These are phyloP conservation scores for Lipomyces sp. DNA, from an alignment of 805 yeast species.

Conservation along the genomic window DNA sequence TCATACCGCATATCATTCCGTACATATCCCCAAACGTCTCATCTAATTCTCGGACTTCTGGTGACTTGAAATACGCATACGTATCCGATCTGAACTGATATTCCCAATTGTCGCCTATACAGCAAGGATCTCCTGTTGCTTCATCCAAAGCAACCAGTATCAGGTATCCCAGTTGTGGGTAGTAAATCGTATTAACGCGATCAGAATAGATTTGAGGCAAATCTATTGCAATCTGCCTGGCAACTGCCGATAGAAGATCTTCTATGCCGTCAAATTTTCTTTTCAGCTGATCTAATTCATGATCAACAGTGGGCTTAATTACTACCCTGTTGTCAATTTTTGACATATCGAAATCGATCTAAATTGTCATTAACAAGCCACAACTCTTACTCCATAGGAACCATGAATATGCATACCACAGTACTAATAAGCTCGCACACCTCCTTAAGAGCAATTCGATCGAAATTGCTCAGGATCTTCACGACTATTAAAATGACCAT, in stretches of 20 bases:
- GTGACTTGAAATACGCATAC: constrained; percentile 48
- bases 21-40: constrained; percentile 51
- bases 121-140: constrained; percentile 6
- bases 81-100: constrained; percentile 50
- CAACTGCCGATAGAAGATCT: constrained; percentile 39
- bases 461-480: constrained; percentile 33
- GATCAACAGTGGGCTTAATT: constrained; percentile 45
- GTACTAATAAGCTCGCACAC: constrained; percentile 39
- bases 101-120: constrained; percentile 43
- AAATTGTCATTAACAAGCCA: not conserved
- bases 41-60: constrained; percentile 46
- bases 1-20: constrained; percentile 44
- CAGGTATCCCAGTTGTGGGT: constrained; percentile 55
- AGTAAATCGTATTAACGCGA: constrained; percentile 48
- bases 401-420: constrained; percentile 23
- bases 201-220: constrained; percentile 17
- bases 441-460: constrained; percentile 21
- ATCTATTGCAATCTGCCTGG: constrained; percentile 15
- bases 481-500: constrained; percentile 10
- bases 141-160: constrained; percentile 41
- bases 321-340: constrained; percentile 41
- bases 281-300: constrained; percentile 42
- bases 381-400: not conserved
- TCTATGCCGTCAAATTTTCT: constrained; percentile 47
- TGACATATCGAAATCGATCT: constrained; percentile 50